Evolutionary conservation across 768 basidiomycete species (phyloP), one percentile per base, ranked within the genome.

Genomic region (Tricholoma flavovirens): DNA sequence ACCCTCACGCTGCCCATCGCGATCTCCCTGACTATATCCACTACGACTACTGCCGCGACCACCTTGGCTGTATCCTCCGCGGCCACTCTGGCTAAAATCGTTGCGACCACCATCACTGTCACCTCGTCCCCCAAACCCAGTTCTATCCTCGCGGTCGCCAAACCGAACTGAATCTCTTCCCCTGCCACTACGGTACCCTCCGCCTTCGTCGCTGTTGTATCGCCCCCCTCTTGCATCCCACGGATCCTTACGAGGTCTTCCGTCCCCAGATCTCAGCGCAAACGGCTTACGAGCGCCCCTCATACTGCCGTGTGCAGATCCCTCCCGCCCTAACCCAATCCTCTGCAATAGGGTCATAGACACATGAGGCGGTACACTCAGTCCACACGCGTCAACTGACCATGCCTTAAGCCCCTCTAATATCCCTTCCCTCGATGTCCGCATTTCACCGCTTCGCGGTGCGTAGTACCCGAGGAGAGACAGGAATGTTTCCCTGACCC

Each of bases 391-490:
- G 35, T 80, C 77, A 1, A 72, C 71, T 0, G 84, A 69, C 88
- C 90, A 92, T 33, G 75, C 71, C 67, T 82, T 80, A 52, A 83
- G 70, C 14, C 84, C 86, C 36, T 80, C 70, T 9, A 88, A 58
- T 53, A 89, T 68, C 35, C 71, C 74, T 6, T 66, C 61, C 52
- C 73, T 72, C 40, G 70, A 65, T 2, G 76, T 62, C 26, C 82
- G 74, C 48, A 92, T 63, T 42, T 83, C 76, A 5, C 67, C 67
- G 1, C 72, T 54, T 59, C 82, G 80, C 42, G 78, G 69, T 33
- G 83, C 62, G 70, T 91, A 92, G 73, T 84, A 92, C 1, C 91
- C 92, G 17, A 93, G 69, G 53, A 86, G 67, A 12, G 85, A 82
- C 19, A 81, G 75, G 64, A 90, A 84, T 1, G 86, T 81, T 52